Percentiles rank a stretch among this genome's conserved stretches.
These are phyloP conservation scores for Circinella umbellata DNA, from an alignment of 371 early-diverging fungal species.

Conservation along the genomic window DNA sequence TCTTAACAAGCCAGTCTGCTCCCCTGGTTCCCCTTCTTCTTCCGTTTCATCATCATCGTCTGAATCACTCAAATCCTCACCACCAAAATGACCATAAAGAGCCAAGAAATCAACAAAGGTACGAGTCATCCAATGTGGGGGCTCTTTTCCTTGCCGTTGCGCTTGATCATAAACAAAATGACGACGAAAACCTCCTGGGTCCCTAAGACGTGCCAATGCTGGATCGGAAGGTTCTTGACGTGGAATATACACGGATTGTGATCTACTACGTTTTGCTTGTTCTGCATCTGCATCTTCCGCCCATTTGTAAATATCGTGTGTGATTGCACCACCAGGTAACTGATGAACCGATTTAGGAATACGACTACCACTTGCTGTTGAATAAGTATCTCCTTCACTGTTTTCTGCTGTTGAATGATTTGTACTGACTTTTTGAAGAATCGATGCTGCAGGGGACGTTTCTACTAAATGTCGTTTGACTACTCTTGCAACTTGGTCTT, in stretches of 20 bases:
- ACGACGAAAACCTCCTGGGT: constrained; percentile 92
- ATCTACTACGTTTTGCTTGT: constrained; percentile 40
- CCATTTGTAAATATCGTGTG: constrained; percentile 69
- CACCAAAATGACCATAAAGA: constrained; percentile 95
- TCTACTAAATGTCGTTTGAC: constrained; percentile 72
- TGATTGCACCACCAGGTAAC: constrained; percentile 57
- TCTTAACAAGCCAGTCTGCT: constrained; percentile 20
- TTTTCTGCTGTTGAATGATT: constrained; percentile 9
- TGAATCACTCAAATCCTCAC: constrained; percentile 58
- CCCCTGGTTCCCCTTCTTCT: constrained; percentile 18
- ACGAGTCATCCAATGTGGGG: constrained; percentile 76
- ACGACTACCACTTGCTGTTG: constrained; percentile 20
- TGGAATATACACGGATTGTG: constrained; percentile 45
- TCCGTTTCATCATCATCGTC: constrained; percentile 40
- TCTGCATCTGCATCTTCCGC: constrained; percentile 44
- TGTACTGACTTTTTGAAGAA: constrained; percentile 23
- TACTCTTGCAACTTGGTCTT: constrained; percentile 69
- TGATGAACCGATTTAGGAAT: constrained; percentile 39
- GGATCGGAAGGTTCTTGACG: constrained; percentile 40
- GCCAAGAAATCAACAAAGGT: constrained; percentile 94
- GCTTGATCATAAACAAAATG: constrained; percentile 84
- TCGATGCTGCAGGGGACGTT: constrained; percentile 40
- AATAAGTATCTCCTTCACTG: constrained; percentile 3
- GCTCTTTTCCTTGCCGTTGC: constrained; percentile 65
- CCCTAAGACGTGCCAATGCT: constrained; percentile 46